Evolutionary conservation across 495 filamentous ascomycete species (phyloP).

Genomic region (Mycothermus thermophilus): DNA sequence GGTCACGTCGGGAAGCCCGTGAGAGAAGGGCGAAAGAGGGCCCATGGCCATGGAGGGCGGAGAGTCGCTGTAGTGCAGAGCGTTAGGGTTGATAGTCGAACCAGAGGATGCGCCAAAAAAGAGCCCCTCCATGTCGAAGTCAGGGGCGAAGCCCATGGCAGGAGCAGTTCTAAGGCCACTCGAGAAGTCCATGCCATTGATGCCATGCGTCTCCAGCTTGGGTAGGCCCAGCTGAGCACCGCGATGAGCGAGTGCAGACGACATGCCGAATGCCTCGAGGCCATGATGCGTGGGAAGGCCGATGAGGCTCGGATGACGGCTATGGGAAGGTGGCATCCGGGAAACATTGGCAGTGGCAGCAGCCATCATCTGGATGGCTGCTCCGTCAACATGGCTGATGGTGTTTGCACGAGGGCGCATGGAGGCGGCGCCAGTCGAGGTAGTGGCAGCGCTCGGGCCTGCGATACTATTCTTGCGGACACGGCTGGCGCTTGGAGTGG

Average conservation of each 20-base stretch:
- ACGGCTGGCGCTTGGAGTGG: slow-evolving; percentile 48
- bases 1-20: slow-evolving; percentile 49
- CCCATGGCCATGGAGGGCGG: slow-evolving; percentile 61
- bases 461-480: slow-evolving; percentile 89
- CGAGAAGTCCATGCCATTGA: slow-evolving; percentile 40
- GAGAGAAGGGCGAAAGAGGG: slow-evolving; percentile 58
- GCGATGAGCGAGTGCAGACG: slow-evolving; percentile 48
- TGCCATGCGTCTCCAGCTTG: slow-evolving; percentile 69
- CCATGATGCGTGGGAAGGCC: slow-evolving; percentile 49
- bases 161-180: slow-evolving; percentile 69
- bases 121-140: slow-evolving; percentile 62
- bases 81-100: slow-evolving; percentile 88
- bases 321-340: slow-evolving; percentile 39
- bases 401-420: slow-evolving; percentile 93
- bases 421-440: slow-evolving; percentile 30
- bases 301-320: slow-evolving; percentile 51
- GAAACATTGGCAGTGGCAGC: slow-evolving; percentile 38
- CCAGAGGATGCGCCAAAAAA: slow-evolving; percentile 46
- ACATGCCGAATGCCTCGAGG: slow-evolving; percentile 48
- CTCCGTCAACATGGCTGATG: slow-evolving; percentile 82
- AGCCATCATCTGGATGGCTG: slow-evolving; percentile 57
- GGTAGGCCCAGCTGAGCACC: slow-evolving; percentile 53
- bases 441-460: slow-evolving; percentile 32
- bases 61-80: slow-evolving; percentile 82
- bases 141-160: slow-evolving; percentile 52